phyloP scores from a whole-genome alignment of 1,284 basidiomycete genomes.

The Irpex sp. region DNA sequence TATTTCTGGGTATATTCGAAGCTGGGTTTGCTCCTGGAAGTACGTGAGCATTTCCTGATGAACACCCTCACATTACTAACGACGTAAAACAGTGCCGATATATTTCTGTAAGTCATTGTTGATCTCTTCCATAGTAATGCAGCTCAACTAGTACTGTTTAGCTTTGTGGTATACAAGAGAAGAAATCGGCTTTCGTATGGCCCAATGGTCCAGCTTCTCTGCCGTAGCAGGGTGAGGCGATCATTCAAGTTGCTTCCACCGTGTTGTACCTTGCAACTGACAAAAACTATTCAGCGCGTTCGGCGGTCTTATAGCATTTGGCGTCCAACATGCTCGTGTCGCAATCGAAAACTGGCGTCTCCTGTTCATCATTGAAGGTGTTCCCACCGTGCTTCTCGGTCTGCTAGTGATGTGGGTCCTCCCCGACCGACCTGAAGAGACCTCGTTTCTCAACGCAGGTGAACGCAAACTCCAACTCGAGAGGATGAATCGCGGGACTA shows the following conservation, averaged over 20 bases:
- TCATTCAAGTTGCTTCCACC: neutral
- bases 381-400: constrained; percentile 69
- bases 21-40: constrained; percentile 68
- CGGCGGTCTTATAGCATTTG: constrained; percentile 74
- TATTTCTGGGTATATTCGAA: constrained; percentile 69
- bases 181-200: constrained; percentile 70
- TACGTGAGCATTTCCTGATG: constrained; percentile 1
- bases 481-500: constrained; percentile 69
- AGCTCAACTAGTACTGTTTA: constrained; percentile 23
- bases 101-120: constrained; percentile 58
- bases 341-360: constrained; percentile 60
- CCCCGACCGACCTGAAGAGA: constrained; percentile 77
- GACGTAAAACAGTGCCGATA: constrained; percentile 42
- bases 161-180: constrained; percentile 74
- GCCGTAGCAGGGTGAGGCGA: constrained; percentile 55
- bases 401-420: constrained; percentile 61
- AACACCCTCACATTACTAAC: neutral
- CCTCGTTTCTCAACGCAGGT: constrained; percentile 62
- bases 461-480: constrained; percentile 73
- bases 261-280: constrained; percentile 14
- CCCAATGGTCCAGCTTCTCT: constrained; percentile 77
- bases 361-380: constrained; percentile 76
- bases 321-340: constrained; percentile 54
- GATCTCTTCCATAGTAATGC: neutral
- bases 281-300: constrained; percentile 41